Evolutionary conservation across 2,329 filamentous ascomycete species (phyloP).

Genomic region (Neophaeococcomyces mojaviensis): DNA sequence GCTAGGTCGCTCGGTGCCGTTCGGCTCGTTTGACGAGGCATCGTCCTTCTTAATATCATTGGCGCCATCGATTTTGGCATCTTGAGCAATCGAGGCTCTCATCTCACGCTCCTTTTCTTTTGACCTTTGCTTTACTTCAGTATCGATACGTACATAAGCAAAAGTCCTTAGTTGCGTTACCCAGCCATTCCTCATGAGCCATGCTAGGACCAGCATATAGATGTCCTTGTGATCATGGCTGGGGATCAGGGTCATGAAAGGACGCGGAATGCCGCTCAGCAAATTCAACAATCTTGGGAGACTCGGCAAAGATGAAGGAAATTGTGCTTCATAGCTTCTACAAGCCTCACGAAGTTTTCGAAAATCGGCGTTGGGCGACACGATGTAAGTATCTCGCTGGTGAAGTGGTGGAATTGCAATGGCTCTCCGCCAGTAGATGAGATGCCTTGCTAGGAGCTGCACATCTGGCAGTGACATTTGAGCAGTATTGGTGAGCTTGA

Average conservation of each 20-base stretch:
- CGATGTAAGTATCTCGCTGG: slow-evolving; percentile 79
- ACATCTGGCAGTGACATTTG: slow-evolving; percentile 72
- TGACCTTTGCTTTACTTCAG: slow-evolving; percentile 75
- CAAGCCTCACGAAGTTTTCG: slow-evolving; percentile 61
- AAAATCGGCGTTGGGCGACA: slow-evolving; percentile 82
- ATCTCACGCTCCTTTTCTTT: slow-evolving; percentile 47
- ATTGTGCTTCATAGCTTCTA: slow-evolving; percentile 65
- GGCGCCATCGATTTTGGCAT: slow-evolving; percentile 11
- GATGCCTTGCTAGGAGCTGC: slow-evolving; percentile 79
- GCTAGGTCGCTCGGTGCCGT: slow-evolving; percentile 14
- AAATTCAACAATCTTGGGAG: slow-evolving; percentile 81
- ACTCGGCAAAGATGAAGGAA: slow-evolving; percentile 67
- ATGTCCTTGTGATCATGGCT: slow-evolving; percentile 78
- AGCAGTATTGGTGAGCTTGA: slow-evolving; percentile 54
- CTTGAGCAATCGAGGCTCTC: slow-evolving; percentile 10
- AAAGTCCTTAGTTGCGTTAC: slow-evolving; percentile 90
- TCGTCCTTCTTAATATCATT: neutral
- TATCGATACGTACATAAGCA: slow-evolving; percentile 76
- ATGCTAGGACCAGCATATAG: slow-evolving; percentile 87
- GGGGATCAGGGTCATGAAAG: slow-evolving; percentile 77
- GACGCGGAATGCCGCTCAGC: slow-evolving; percentile 70
- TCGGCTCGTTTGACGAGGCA: slow-evolving; percentile 7
- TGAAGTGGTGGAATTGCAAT: slow-evolving; percentile 87
- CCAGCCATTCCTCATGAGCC: slow-evolving; percentile 88
- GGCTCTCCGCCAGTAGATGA: slow-evolving; percentile 92